Conservation (phyloP, 2,329 filamentous ascomycete genomes). For the Aspergillus pseudoglaucus region DNA sequence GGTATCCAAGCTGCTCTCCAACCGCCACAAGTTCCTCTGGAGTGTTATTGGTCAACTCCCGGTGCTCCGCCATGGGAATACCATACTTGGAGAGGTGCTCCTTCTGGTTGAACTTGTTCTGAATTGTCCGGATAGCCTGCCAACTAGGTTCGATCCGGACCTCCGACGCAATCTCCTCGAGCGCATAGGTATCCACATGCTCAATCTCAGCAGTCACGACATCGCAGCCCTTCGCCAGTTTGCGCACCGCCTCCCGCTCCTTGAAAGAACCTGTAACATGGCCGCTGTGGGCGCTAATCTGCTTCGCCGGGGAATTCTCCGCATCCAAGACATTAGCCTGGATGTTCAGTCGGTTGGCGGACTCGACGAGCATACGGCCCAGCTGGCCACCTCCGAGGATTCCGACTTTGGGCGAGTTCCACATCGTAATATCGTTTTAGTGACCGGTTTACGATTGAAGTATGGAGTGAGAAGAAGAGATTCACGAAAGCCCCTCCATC, state of each 20-base stretch:
- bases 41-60: conserved; percentile 57
- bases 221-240: conserved; percentile 70
- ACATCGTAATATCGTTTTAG: conserved; percentile 20
- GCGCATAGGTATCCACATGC: conserved; percentile 82
- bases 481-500: neutral
- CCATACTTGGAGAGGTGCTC: conserved; percentile 62
- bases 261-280: conserved; percentile 87
- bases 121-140: conserved; percentile 79
- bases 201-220: conserved; percentile 92
- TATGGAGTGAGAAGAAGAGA: neutral
- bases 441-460: neutral
- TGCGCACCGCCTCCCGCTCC: conserved; percentile 67
- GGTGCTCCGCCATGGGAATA: conserved; percentile 67
- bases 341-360: conserved; percentile 72
- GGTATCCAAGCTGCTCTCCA: conserved; percentile 63
- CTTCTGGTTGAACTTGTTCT: conserved; percentile 92
- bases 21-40: conserved; percentile 57
- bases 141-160: conserved; percentile 72
- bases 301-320: conserved; percentile 71
- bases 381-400: conserved; percentile 64
- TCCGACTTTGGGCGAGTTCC: conserved; percentile 41
- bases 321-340: conserved; percentile 73
- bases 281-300: conserved; percentile 66
- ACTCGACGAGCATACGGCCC: conserved; percentile 88
- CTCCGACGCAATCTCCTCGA: conserved; percentile 70